phyloP scores from a whole-genome alignment of 441 rosid species.

The Gossypium davidsonii region DNA sequence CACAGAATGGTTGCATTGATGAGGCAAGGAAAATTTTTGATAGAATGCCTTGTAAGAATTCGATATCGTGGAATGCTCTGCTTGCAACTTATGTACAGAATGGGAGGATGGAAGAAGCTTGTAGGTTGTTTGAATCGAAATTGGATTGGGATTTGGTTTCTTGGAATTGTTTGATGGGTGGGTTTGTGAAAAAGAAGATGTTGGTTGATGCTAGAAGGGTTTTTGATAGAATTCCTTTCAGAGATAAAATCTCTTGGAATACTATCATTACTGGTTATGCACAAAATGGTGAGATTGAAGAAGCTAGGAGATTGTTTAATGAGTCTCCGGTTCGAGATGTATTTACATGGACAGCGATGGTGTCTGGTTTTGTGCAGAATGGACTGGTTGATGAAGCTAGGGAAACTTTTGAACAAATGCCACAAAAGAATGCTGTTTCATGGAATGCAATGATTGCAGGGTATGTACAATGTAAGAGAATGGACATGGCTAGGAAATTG shows the following conservation, averaged over 20 bases:
- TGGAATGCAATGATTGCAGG: conserved; percentile 85
- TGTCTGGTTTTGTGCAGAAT: conserved; percentile 64
- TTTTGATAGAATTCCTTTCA: conserved; percentile 45
- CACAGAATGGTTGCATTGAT: conserved; percentile 55
- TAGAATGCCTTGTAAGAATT: conserved; percentile 50
- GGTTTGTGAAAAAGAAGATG: conserved; percentile 53
- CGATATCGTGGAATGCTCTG: conserved; percentile 59
- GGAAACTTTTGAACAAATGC: conserved; percentile 50
- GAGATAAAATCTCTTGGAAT: conserved; percentile 67
- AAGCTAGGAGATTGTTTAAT: conserved; percentile 50
- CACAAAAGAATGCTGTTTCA: conserved; percentile 54
- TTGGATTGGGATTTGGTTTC: conserved; percentile 57
- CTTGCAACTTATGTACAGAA: conserved; percentile 66
- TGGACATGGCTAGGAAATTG: conserved; percentile 58
- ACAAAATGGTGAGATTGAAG: conserved; percentile 45
- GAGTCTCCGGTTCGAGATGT: conserved; percentile 51
- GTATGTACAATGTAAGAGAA: conserved; percentile 49
- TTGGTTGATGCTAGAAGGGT: conserved; percentile 43
- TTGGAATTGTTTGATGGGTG: conserved; percentile 74
- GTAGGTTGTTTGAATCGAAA: conserved; percentile 43
- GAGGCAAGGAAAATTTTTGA: conserved; percentile 57
- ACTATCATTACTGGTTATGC: conserved; percentile 67
- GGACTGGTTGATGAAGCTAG: conserved; percentile 55
- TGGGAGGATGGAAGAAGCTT: conserved; percentile 55
- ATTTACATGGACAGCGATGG: conserved; percentile 75